These are phyloP conservation scores for Orbilia quercus DNA, from an alignment of 2,329 filamentous ascomycete species.

Conservation along the genomic window DNA sequence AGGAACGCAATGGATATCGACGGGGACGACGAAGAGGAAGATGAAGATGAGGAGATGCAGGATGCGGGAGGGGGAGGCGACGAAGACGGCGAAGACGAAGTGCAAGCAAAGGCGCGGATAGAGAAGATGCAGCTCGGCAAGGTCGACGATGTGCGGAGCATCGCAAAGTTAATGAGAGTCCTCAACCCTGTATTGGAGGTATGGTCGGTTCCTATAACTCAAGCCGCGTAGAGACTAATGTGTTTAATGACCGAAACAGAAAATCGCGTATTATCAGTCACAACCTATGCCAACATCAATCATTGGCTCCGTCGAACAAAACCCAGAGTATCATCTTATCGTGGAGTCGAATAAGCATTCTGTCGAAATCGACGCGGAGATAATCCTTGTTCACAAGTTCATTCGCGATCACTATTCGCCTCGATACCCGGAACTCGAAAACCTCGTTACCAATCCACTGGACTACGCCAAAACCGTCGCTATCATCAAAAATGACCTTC, in stretches of 20 bases:
- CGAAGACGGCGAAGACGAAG: conserved; percentile 72
- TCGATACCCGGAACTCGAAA: conserved; percentile 91
- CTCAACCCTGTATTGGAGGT: conserved; percentile 85
- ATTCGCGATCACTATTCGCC: conserved; percentile 95
- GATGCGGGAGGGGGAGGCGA: conserved; percentile 56
- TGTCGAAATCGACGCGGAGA: conserved; percentile 91
- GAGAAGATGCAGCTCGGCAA: conserved; percentile 82
- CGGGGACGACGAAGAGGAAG: conserved; percentile 70
- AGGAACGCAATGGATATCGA: conserved; percentile 70
- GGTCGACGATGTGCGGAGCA: conserved; percentile 81
- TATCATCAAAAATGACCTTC: conserved; percentile 88
- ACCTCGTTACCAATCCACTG: conserved; percentile 86
- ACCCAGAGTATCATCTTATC: conserved; percentile 88
- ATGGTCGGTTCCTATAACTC: conserved; percentile 64
- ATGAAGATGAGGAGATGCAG: conserved; percentile 69
- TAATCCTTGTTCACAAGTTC: conserved; percentile 93
- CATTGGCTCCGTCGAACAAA: conserved; percentile 87
- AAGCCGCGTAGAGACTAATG: conserved; percentile 68
- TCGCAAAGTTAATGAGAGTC: conserved; percentile 82
- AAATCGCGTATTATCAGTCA: conserved; percentile 81
- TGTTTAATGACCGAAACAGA: conserved; percentile 66
- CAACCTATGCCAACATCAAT: conserved; percentile 73
- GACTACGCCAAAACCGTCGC: conserved; percentile 96
- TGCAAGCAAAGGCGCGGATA: conserved; percentile 79
- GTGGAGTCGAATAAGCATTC: conserved; percentile 90